A percentile compares a stretch with the other conserved stretches of the same genome.
Evolutionary conservation across 352 stramenopile genomes (phyloP).

Genomic region (Globisporangium irregulare): DNA sequence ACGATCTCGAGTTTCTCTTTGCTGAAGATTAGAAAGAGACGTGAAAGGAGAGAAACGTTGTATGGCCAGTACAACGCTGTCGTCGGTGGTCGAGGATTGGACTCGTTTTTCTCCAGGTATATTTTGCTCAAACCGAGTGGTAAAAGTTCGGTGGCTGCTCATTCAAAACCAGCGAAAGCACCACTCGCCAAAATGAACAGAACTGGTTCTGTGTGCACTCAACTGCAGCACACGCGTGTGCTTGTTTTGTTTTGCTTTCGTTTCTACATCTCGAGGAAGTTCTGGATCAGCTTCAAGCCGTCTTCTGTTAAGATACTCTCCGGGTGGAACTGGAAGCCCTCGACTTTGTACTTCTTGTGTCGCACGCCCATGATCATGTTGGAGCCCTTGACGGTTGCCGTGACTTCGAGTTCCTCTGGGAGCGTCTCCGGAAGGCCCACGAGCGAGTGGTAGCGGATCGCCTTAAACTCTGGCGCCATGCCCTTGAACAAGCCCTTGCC

Average conservation of each 20-base stretch:
- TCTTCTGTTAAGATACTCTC: slow-evolving; percentile 86
- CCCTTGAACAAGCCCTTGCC: slow-evolving; percentile 84
- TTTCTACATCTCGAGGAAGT: slow-evolving; percentile 85
- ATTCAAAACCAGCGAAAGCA: background rate
- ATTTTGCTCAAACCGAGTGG: slow-evolving; percentile 4
- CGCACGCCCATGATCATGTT: slow-evolving; percentile 90
- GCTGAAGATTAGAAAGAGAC: slow-evolving; percentile 47
- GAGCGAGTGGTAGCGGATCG: slow-evolving; percentile 88
- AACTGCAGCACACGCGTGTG: background rate
- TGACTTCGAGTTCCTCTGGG: slow-evolving; percentile 74
- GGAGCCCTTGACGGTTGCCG: slow-evolving; percentile 74
- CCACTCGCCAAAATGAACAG: background rate
- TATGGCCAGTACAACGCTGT: background rate
- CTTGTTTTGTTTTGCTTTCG: background rate
- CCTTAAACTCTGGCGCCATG: slow-evolving; percentile 74
- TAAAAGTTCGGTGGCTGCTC: background rate
- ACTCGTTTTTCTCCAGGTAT: slow-evolving; percentile 8
- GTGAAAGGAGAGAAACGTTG: background rate
- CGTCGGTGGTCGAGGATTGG: background rate
- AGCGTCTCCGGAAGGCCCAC: slow-evolving; percentile 81
- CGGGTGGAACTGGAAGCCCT: slow-evolving; percentile 88
- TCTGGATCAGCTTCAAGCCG: slow-evolving; percentile 82
- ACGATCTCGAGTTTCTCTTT: slow-evolving; percentile 73
- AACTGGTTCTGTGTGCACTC: background rate
- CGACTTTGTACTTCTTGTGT: slow-evolving; percentile 84